phyloP scores from a whole-genome alignment of 2,329 filamentous ascomycete genomes.

The Xylaria digitata region DNA sequence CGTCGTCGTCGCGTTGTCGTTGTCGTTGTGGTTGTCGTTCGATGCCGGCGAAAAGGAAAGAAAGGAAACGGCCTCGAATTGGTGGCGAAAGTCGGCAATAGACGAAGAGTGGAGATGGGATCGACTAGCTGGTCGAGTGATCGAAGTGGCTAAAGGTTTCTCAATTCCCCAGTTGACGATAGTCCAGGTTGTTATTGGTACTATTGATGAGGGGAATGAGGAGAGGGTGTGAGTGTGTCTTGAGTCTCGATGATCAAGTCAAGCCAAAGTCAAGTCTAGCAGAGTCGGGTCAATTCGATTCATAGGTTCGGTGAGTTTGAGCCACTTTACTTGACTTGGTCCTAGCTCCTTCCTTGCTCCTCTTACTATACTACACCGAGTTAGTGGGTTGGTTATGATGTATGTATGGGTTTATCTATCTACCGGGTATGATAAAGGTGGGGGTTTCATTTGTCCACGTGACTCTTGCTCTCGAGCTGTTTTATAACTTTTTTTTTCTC shows the following conservation, averaged over 20 bases:
- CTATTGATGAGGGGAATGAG: not conserved
- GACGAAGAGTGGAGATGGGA: slow-evolving; percentile 14
- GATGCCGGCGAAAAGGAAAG: slow-evolving; percentile 5
- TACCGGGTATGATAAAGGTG: not conserved
- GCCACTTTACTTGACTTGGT: slow-evolving; percentile 8
- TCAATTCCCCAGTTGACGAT: not conserved
- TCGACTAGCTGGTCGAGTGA: not conserved
- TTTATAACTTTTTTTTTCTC: no score
- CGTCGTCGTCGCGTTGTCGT: not conserved
- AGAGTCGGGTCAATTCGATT: no score
- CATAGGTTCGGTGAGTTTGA: not conserved
- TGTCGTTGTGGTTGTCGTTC: not conserved
- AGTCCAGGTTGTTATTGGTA: not conserved
- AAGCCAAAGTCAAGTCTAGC: not conserved
- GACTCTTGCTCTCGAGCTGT: not conserved
- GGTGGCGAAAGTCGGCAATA: not conserved
- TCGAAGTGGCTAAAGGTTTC: not conserved
- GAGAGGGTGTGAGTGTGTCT: not conserved
- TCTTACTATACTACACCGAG: not conserved
- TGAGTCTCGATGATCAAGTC: not conserved
- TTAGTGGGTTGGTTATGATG: no score
- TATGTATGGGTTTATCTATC: not conserved
- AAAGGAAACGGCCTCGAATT: not conserved
- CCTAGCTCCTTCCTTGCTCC: not conserved
- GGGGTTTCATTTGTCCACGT: not conserved